Percentiles rank a stretch among this genome's conserved stretches.
Conservation (phyloP, 139 green algal species). For the Chlorella ohadii region DNA sequence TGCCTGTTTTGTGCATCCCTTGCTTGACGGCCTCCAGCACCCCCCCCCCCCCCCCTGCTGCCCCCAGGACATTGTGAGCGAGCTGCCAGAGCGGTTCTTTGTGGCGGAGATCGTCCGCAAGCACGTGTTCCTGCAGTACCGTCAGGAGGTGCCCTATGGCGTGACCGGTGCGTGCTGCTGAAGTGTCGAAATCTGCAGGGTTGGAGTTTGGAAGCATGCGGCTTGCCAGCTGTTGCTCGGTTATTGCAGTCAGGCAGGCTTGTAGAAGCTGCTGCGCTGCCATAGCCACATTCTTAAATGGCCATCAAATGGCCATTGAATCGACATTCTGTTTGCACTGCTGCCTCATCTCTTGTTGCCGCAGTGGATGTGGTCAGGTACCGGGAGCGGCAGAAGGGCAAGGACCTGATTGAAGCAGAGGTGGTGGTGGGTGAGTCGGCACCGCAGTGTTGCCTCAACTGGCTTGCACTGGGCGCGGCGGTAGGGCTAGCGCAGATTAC, state of each 20-base stretch:
- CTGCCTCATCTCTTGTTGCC: background rate
- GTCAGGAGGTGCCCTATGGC: conserved; percentile 93
- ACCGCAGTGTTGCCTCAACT: background rate
- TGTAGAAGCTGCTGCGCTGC: no score
- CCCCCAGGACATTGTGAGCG: conserved; percentile 75
- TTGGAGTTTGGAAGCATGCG: no score
- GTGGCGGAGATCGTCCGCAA: conserved; percentile 96
- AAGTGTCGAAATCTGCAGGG: no score
- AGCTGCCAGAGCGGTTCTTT: conserved; percentile 97
- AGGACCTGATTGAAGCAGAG: conserved; percentile 70
- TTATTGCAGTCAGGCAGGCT: no score
- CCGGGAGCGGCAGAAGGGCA: conserved; percentile 55
- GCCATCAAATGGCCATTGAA: no score
- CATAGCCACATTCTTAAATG: no score
- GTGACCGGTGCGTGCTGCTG: conserved; percentile 42
- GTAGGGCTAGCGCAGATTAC: no score
- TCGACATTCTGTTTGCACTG: background rate
- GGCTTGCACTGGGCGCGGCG: no score
- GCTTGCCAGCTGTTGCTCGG: no score
- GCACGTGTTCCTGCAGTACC: conserved; percentile 94
- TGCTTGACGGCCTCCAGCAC: no score
- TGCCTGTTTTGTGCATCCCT: no score
- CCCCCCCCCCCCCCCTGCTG: background rate
- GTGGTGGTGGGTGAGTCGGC: conserved; percentile 13
- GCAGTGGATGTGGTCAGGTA: conserved; percentile 82